Base-by-base conservation (phyloP, 306 rosid species). In the Purshia tridentata region DNA sequence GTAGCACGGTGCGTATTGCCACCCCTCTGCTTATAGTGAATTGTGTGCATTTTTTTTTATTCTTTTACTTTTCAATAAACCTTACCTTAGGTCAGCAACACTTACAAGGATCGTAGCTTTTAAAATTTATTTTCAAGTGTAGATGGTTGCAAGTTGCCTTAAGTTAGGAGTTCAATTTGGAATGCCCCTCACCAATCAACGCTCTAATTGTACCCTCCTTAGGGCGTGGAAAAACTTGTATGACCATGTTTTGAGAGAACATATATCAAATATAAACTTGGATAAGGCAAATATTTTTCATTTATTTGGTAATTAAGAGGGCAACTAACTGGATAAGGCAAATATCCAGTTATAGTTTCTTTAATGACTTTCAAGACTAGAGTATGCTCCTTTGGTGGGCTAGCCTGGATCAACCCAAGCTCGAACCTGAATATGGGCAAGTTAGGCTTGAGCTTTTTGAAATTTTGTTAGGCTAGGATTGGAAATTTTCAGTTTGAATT, bases 1-100 rank as follows among this genome's bases (percentile, higher is more conserved):
- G 99, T 72, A 95, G 99, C 81, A 86, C 90, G 84, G 99, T 95
- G 77, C n/a, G 88, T 69, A 80, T 72, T 65, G 67, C 69, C 47
- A 45, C 40, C 65, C 73, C 67, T 70, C 69, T 80, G 29, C 78
- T 77, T 56, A 22, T 78, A 67, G 71, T 62, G 22, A 46, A 73
- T 77, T 14, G 10, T 49, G 40, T 70, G 68, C 52, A 48, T 40
- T 51, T 9, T 40, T 81, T 70, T 63, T 56, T 56, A 20, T 42
- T 10, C 37, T 42, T 62, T n/a, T 18, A 23, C 29, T 54, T 70
- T 70, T 35, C 35, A 6, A 41, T 56, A 22, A 45, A 56, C 19
- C 47, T 49, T 15, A 23, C 72, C 52, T 65, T 37, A 70, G 74
- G 57, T 45, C 45, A 62, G 8, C 19, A 8, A 13, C 37, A 13